Base-by-base conservation (phyloP, 768 basidiomycete species). In the Harrya chromipes region DNA sequence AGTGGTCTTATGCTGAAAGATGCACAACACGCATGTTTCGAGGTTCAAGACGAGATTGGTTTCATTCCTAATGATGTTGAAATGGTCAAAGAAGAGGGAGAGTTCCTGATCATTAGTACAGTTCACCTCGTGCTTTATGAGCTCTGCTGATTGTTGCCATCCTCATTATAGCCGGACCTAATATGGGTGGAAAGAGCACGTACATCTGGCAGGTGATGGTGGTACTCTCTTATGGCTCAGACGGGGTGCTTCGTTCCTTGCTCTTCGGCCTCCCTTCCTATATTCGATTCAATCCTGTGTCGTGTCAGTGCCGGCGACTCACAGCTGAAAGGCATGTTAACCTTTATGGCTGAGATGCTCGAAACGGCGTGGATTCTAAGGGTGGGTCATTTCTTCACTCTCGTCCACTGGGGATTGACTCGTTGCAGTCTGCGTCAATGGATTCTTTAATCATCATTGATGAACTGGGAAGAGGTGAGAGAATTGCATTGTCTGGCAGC, bases 291-390 rank as follows among this genome's bases (percentile, higher is more conserved):
- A 3, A 85, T 99, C 38, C 71, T 98, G 11, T 97, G 94, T 49
- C 79, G 97, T 54, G 95, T 99, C 2, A 97, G 97, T 9, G 97
- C 97, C 0, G 97, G 97, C 0, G 97, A 99, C 66, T 94, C 90
- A 66, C 95, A 98, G 65, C 72, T 98, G 39, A 98, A 97, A 68
- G 97, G 97, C 11, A 91, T 99, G 0, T 95, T 93, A 21, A 99
- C 95, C 0, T 99, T 99, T 68, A 98, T 98, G 95, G 94, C 94
- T 2, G 97, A 99, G 69, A 98, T 98, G 97, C 77, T 99, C 24
- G 97, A 99, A 68, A 98, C 94, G 1, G 94, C 97, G 0, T 91
- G 90, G 0, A 98, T 98, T 60, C 78, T 99, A 36, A 80, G 87
- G 60, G 92, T 91, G 33, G 24, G 82, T 60, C 26, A 35, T n/a